A percentile compares a stretch with the other conserved stretches of the same genome.
Conservation (phyloP, 352 stramenopile genomes). For the Globisporangium viniferum region DNA sequence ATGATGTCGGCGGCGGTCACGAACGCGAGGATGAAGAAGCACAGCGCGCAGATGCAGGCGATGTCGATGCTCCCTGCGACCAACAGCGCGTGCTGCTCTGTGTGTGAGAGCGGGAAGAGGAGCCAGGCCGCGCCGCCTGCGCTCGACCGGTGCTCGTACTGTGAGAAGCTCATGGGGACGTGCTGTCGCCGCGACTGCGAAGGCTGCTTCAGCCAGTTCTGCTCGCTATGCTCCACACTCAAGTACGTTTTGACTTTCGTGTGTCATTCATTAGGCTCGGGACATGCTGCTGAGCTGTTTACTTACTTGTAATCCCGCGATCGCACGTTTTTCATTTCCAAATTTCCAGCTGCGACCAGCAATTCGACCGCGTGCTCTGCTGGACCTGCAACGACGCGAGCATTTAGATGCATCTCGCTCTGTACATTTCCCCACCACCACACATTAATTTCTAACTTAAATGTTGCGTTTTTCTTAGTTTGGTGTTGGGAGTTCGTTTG, state of each 20-base stretch:
- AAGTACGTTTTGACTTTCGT: slow-evolving; percentile 41
- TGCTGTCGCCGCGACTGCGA: slow-evolving; percentile 67
- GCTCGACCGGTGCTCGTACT: slow-evolving; percentile 54
- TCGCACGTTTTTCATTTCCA: not conserved
- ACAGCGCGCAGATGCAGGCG: slow-evolving; percentile 38
- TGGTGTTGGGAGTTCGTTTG: not conserved
- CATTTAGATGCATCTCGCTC: not conserved
- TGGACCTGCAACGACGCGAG: slow-evolving; percentile 63
- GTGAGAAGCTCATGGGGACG: slow-evolving; percentile 49
- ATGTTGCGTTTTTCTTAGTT: slow-evolving; percentile 7
- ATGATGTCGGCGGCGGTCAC: slow-evolving; percentile 76
- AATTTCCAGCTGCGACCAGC: slow-evolving; percentile 52
- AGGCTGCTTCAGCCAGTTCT: slow-evolving; percentile 53
- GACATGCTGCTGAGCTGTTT: not conserved
- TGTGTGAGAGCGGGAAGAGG: slow-evolving; percentile 29
- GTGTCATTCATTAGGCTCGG: not conserved
- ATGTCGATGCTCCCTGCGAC: slow-evolving; percentile 11
- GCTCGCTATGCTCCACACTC: slow-evolving; percentile 79
- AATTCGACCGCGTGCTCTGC: slow-evolving; percentile 79
- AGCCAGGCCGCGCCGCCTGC: slow-evolving; percentile 13
- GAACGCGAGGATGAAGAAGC: slow-evolving; percentile 67
- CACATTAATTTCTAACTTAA: slow-evolving; percentile 13
- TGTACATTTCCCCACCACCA: not conserved
- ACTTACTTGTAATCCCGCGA: not conserved
- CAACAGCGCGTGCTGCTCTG: slow-evolving; percentile 23